Conservation (phyloP, 1,139 yeast species). For the Taiozyma sp. region DNA sequence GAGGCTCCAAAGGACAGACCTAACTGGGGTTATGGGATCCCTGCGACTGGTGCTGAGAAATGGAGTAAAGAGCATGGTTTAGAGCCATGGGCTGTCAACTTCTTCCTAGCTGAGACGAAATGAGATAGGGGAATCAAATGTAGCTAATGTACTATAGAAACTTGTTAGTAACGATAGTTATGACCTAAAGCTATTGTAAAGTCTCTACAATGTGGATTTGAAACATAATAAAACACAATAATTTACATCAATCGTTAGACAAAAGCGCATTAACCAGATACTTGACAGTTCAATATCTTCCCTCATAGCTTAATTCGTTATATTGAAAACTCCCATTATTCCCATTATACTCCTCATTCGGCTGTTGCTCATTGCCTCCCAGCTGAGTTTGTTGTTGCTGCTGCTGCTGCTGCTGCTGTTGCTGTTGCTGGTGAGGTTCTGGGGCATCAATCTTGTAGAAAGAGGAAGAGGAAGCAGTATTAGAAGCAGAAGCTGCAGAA, state of each 20-base stretch:
- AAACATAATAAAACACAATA: neutral
- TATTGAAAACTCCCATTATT: conserved; percentile 4
- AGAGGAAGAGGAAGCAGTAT: conserved; percentile 5
- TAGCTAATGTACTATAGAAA: neutral
- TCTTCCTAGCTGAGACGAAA: conserved; percentile 37
- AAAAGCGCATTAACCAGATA: neutral
- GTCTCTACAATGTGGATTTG: no score
- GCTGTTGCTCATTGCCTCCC: neutral
- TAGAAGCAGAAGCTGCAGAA: neutral
- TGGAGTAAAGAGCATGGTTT: conserved; percentile 65
- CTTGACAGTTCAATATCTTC: conserved; percentile 7
- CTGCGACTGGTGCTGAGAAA: conserved; percentile 71
- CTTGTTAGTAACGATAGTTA: neutral
- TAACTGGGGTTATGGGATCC: conserved; percentile 82
- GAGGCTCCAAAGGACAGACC: conserved; percentile 47
- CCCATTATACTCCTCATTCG: neutral
- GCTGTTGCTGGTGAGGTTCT: conserved; percentile 4
- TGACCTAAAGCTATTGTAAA: neutral
- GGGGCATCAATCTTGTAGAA: conserved; percentile 1
- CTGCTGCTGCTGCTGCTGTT: neutral
- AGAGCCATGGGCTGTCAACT: conserved; percentile 74
- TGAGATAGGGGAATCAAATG: neutral
- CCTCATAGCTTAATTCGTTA: conserved; percentile 14
- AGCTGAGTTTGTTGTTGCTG: neutral
- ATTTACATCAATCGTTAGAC: neutral